Evolutionary conservation across 495 filamentous ascomycete genomes (phyloP).

Genomic region (Pyrenula aspistea): DNA sequence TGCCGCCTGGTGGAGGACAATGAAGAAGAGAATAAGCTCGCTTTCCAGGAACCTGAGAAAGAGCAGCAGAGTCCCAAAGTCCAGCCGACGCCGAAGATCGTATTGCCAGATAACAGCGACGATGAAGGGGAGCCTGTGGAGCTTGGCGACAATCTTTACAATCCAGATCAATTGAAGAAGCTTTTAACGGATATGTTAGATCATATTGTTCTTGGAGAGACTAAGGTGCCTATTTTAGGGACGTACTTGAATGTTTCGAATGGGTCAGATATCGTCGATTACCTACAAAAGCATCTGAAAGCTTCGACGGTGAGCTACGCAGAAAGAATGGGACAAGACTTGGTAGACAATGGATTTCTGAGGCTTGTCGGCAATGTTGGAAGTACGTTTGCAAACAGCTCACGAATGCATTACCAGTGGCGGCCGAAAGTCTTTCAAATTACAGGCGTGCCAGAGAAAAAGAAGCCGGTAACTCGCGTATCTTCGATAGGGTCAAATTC

Average conservation of each 20-base stretch:
- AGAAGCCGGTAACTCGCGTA: conserved; percentile 54
- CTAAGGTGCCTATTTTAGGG: conserved; percentile 89
- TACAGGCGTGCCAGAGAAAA: conserved; percentile 79
- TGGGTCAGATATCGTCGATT: conserved; percentile 88
- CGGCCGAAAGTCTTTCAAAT: conserved; percentile 79
- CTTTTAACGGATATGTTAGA: conserved; percentile 78
- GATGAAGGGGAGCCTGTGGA: conserved; percentile 73
- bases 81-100: conserved; percentile 44
- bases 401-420: conserved; percentile 96
- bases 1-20: conserved; percentile 91
- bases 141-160: conserved; percentile 77
- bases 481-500: conserved; percentile 50
- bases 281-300: conserved; percentile 78
- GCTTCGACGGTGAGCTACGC: conserved; percentile 76
- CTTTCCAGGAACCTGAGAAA: conserved; percentile 74
- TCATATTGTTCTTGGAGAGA: conserved; percentile 74
- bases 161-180: conserved; percentile 78
- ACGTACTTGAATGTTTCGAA: conserved; percentile 86
- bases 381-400: conserved; percentile 92
- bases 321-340: conserved; percentile 86
- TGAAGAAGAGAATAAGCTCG: conserved; percentile 96
- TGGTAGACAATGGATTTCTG: conserved; percentile 77
- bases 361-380: conserved; percentile 89
- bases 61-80: conserved; percentile 30
- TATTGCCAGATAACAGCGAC: conserved; percentile 43